A percentile compares a stretch with the other conserved stretches of the same genome.
Conservation (phyloP, 192 early-diverging fungal species). For the Coemansia sp. region DNA sequence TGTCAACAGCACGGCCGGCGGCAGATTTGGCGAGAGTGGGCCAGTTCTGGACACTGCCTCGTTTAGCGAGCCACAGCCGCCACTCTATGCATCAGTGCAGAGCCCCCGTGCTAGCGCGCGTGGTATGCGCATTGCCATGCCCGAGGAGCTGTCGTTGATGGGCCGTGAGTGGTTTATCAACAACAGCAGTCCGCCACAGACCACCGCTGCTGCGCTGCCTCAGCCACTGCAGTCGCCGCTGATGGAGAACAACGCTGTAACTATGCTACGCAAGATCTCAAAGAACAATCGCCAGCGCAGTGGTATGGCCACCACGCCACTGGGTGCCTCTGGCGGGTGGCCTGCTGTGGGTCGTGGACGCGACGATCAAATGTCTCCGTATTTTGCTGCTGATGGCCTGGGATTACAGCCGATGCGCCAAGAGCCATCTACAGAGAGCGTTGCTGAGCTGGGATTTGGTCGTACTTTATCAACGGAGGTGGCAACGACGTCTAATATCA, state of each 20-base stretch:
- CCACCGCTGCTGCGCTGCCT: constrained; percentile 7
- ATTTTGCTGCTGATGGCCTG: constrained; percentile 1
- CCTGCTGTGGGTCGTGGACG: neutral
- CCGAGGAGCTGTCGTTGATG: constrained; percentile 20
- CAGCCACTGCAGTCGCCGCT: constrained; percentile 27
- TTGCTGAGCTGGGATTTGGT: neutral
- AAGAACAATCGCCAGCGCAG: constrained; percentile 30
- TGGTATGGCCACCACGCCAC: neutral
- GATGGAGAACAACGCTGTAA: constrained; percentile 39
- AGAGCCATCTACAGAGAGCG: neutral
- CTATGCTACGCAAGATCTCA: constrained; percentile 48
- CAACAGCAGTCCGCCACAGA: neutral
- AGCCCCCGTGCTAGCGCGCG: neutral
- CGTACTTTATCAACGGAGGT: constrained; percentile 15
- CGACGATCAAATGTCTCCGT: constrained; percentile 6
- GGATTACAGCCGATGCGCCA: neutral
- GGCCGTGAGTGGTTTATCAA: constrained; percentile 20
- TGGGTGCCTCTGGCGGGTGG: neutral
- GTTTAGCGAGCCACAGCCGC: neutral
- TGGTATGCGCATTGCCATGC: constrained; percentile 25
- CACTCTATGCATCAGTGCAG: neutral
- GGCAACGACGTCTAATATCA: constrained; percentile 15
- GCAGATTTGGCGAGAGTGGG: neutral
- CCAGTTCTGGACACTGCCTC: neutral
- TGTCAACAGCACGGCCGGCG: neutral